Evolutionary conservation across 495 filamentous ascomycete genomes (phyloP).

Genomic region (Aspergillus olivimuriae): DNA sequence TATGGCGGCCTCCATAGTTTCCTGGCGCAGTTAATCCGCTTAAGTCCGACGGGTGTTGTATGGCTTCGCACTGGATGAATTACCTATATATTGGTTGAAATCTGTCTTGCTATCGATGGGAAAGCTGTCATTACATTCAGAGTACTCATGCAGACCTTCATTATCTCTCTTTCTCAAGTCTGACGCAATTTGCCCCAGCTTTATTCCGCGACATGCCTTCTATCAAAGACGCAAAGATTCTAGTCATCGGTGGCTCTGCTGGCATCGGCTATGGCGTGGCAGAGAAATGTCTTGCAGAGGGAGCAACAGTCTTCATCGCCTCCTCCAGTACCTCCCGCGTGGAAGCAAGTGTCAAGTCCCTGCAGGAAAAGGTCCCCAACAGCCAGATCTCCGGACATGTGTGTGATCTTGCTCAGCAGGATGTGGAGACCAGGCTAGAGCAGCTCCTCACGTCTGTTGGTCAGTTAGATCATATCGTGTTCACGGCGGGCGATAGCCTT

Average conservation of each 20-base stretch:
- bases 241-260: slow-evolving; percentile 48
- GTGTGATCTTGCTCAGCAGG: slow-evolving; percentile 42
- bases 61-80: too few relatives aligned
- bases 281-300: slow-evolving; percentile 44
- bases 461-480: slow-evolving; percentile 54
- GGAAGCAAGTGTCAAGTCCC: slow-evolving; percentile 30
- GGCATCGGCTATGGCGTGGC: slow-evolving; percentile 53
- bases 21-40: too few relatives aligned
- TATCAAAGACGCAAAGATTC: too few relatives aligned
- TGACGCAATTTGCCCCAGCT: too few relatives aligned
- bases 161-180: too few relatives aligned
- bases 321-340: slow-evolving; percentile 45
- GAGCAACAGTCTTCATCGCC: slow-evolving; percentile 47
- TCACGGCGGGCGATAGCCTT: slow-evolving; percentile 49
- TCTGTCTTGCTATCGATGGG: neutral
- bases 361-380: slow-evolving; percentile 30
- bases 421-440: slow-evolving; percentile 40
- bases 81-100: neutral
- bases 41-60: too few relatives aligned
- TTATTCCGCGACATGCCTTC: too few relatives aligned
- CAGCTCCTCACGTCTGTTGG: slow-evolving; percentile 36
- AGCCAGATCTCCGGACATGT: slow-evolving; percentile 31
- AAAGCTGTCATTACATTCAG: neutral
- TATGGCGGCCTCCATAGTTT: too few relatives aligned
- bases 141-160: too few relatives aligned